phyloP scores from a whole-genome alignment of 1,139 yeast genomes.

The Hyphopichia khmerensis region DNA sequence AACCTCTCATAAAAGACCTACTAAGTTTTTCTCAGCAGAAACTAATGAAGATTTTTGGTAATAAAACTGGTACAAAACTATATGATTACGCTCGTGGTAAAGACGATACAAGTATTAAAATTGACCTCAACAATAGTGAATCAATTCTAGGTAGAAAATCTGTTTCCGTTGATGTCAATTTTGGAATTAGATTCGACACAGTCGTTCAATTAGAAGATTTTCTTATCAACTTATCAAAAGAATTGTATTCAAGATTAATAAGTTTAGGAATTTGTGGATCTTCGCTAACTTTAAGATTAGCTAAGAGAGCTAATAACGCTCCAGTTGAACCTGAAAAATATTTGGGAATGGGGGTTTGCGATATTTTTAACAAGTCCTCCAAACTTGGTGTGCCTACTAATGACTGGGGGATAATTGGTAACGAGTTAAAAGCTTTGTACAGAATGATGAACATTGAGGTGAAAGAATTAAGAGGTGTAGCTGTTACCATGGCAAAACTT shows the following conservation, averaged over 20 bases:
- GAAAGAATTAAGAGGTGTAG: slow-evolving; percentile 72
- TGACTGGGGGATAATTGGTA: slow-evolving; percentile 59
- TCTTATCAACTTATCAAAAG: slow-evolving; percentile 55
- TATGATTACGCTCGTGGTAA: slow-evolving; percentile 62
- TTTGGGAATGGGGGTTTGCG: slow-evolving; percentile 84
- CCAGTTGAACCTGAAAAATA: slow-evolving; percentile 75
- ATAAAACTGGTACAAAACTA: slow-evolving; percentile 66
- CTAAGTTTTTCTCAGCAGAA: slow-evolving; percentile 28
- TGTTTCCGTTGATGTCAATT: slow-evolving; percentile 85
- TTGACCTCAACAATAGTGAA: slow-evolving; percentile 44
- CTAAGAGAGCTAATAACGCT: slow-evolving; percentile 62
- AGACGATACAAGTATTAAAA: slow-evolving; percentile 59
- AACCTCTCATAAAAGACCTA: slow-evolving; percentile 31
- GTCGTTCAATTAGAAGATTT: slow-evolving; percentile 64
- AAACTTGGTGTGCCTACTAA: slow-evolving; percentile 64
- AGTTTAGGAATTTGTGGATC: slow-evolving; percentile 54
- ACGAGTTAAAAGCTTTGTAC: slow-evolving; percentile 59
- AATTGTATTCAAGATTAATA: slow-evolving; percentile 54
- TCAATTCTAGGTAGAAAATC: slow-evolving; percentile 60
- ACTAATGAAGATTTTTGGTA: slow-evolving; percentile 56
- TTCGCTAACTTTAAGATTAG: slow-evolving; percentile 60
- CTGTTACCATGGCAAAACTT: slow-evolving; percentile 63
- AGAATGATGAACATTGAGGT: slow-evolving; percentile 61
- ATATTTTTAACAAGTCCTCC: slow-evolving; percentile 57
- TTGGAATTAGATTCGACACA: slow-evolving; percentile 77